Conservation (phyloP, 805 yeast genomes). For the Vanderwaltozyma tropicalis region DNA sequence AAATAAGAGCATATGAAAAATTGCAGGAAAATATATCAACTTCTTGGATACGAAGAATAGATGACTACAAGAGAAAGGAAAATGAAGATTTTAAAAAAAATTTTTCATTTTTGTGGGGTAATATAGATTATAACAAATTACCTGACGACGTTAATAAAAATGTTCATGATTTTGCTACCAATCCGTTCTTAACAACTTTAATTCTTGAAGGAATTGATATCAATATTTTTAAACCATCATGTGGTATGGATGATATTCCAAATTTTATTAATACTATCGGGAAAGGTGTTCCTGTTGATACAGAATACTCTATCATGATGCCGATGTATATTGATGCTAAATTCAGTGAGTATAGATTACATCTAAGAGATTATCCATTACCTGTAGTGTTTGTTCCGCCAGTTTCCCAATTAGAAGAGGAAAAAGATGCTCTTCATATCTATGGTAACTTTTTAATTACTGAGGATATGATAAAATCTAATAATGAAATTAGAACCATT, state of each 20-base stretch:
- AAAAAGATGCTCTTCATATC: constrained; percentile 29
- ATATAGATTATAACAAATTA: constrained; percentile 22
- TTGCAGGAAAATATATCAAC: constrained; percentile 41
- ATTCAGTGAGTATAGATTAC: constrained; percentile 54
- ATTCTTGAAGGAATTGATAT: constrained; percentile 41
- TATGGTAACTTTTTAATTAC: constrained; percentile 59
- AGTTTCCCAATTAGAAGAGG: constrained; percentile 25
- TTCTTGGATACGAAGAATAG: constrained; percentile 65
- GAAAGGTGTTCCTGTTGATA: constrained; percentile 69
- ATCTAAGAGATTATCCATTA: constrained; percentile 75
- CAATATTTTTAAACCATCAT: constrained; percentile 39
- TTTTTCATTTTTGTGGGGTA: constrained; percentile 35
- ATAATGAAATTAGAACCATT: constrained; percentile 46
- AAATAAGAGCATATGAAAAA: constrained; percentile 13
- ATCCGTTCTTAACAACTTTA: constrained; percentile 46
- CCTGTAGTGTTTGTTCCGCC: constrained; percentile 70
- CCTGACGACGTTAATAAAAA: constrained; percentile 36
- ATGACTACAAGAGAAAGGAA: constrained; percentile 34
- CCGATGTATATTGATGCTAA: constrained; percentile 52
- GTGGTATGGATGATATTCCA: constrained; percentile 42
- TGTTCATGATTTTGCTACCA: constrained; percentile 36
- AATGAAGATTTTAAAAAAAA: constrained; percentile 32
- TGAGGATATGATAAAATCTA: constrained; percentile 47
- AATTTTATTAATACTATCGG: constrained; percentile 64
- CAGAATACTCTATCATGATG: constrained; percentile 53